Evolutionary conservation across 352 stramenopile genomes (phyloP).

Genomic region (Phytopythium helicoides): DNA sequence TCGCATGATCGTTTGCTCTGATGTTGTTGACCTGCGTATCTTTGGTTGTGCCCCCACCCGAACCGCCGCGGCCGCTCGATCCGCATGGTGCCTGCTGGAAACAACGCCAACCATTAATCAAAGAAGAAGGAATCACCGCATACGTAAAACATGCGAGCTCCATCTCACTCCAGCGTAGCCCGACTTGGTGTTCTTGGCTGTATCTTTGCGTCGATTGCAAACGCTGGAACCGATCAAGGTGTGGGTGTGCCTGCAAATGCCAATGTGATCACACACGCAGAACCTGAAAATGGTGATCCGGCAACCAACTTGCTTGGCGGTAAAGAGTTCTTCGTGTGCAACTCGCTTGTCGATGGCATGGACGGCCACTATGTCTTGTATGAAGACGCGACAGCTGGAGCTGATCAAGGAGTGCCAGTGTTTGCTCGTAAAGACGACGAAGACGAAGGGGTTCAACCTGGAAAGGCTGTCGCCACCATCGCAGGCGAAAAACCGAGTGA

Average conservation of each 20-base stretch:
- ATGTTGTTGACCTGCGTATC: neutral
- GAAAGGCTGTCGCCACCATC: neutral
- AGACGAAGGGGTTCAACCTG: constrained; percentile 3
- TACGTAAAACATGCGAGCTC: neutral
- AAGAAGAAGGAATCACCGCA: too few relatives aligned
- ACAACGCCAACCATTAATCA: too few relatives aligned
- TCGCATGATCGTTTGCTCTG: neutral
- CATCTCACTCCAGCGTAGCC: neutral
- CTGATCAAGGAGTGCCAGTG: constrained; percentile 34
- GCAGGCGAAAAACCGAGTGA: neutral
- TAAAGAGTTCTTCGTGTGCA: constrained; percentile 54
- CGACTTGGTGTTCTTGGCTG: neutral
- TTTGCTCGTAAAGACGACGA: constrained; percentile 43
- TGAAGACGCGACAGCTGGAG: constrained; percentile 18
- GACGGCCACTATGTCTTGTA: constrained; percentile 53
- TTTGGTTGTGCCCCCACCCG: neutral
- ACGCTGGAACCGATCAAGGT: neutral
- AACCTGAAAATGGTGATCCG: neutral
- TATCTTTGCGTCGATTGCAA: neutral
- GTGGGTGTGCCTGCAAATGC: neutral
- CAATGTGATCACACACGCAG: neutral
- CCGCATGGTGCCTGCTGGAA: too few relatives aligned
- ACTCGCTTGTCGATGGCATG: constrained; percentile 38
- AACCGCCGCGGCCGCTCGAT: neutral
- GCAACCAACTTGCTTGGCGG: constrained; percentile 22